Evolutionary conservation across 257 asterid species (phyloP), one percentile per base, ranked within the genome.

Genomic region (Ehretia macrophylla): DNA sequence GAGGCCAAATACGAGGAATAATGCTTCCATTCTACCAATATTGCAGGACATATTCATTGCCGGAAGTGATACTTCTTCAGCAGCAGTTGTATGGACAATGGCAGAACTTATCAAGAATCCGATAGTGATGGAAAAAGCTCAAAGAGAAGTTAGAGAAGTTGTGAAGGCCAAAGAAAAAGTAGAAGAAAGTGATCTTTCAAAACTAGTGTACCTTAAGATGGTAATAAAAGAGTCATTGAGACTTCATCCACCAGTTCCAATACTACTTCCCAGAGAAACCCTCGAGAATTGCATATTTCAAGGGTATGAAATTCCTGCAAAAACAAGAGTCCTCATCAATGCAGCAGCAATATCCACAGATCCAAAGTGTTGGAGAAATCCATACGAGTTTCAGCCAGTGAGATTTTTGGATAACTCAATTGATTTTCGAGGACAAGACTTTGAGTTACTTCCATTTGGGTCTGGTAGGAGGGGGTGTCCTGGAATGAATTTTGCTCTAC

Each of bases 401-500:
- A 77, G 81, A 48, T 80, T 80, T 40, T 27, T 35, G 60, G 44
- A 69, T 4, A 66, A 63, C 32, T 14, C 59, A 0, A 52, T 72
- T 4, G 86, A 83, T 49, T 80, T 48, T 10, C 67, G 51, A 63
- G 86, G 86, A 8, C 62, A 70, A 17, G 60, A 71, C 45, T 83
- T 46, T 5, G 83, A 77, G 76, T 32, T 72, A 5, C 27, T 83
- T n/a, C 86, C 84, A 17, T 83, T 83, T 58, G 89, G 85, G 4
- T 76, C 71, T 8, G 86, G 86, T 0, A 65, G 84, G 54, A 68
- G 90, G 45, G 69, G 77, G 5, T 83, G 91, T 59, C 87, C 87
- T 8, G 83, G 81, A n/a, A 81, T 81, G 1, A 59, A 60, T 39
- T 77, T 76, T 21, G 49, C 80, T 2, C 17, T 76, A 8, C 68